Conservation (phyloP, 2,329 filamentous ascomycete species). For the Tympanopsis confertula region DNA sequence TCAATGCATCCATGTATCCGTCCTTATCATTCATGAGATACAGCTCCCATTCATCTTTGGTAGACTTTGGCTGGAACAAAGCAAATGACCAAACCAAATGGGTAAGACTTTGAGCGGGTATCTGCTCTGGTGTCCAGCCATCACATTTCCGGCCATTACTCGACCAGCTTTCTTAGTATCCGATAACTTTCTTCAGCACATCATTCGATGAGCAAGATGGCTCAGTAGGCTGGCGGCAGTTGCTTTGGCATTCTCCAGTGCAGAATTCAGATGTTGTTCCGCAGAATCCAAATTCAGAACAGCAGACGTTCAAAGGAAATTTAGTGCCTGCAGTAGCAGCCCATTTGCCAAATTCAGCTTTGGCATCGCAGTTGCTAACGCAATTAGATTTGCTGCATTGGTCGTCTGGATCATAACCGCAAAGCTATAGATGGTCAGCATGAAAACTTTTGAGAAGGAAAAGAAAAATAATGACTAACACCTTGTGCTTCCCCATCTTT, state of each 20-base stretch:
- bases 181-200: slow-evolving; percentile 7
- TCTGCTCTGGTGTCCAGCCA: slow-evolving; percentile 6
- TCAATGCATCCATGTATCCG: slow-evolving; percentile 3
- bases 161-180: slow-evolving; percentile 10
- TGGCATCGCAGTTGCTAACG: slow-evolving; percentile 1
- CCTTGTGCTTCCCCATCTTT: background rate
- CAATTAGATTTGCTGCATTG: background rate
- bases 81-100: slow-evolving; percentile 8
- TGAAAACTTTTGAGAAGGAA: background rate
- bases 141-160: slow-evolving; percentile 5
- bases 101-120: slow-evolving; percentile 5
- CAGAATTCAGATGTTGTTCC: background rate
- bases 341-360: background rate
- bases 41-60: background rate
- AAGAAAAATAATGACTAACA: background rate
- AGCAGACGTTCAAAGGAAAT: background rate
- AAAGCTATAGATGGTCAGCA: background rate
- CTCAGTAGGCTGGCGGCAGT: background rate
- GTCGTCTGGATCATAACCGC: background rate
- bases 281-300: background rate
- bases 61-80: background rate
- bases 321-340: background rate
- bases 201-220: background rate
- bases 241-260: background rate
- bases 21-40: slow-evolving; percentile 2